phyloP scores from a whole-genome alignment of 441 rosid genomes.

The Euphorbia celastroides region DNA sequence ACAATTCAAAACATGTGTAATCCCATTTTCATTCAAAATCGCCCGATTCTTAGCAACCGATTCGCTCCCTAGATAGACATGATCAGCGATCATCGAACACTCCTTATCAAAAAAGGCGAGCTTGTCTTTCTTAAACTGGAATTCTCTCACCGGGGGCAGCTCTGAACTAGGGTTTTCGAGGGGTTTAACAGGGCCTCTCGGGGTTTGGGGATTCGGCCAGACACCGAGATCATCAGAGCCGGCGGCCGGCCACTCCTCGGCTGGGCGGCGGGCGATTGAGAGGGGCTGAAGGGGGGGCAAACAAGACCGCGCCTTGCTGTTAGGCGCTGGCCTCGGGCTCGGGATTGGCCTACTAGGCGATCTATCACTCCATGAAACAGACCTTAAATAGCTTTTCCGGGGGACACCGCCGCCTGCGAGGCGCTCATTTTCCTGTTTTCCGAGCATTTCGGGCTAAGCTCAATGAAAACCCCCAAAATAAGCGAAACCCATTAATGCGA shows the following conservation, averaged over 20 bases:
- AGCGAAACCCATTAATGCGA: constrained; percentile 32
- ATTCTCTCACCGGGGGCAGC: constrained; percentile 39
- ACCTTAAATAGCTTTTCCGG: constrained; percentile 48
- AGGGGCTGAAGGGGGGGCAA: constrained; percentile 70
- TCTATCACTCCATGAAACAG: constrained; percentile 64
- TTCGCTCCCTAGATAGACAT: constrained; percentile 64
- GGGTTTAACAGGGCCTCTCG: constrained; percentile 36
- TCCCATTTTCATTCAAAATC: constrained; percentile 52
- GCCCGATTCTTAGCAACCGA: constrained; percentile 68
- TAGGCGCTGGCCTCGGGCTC: constrained; percentile 32
- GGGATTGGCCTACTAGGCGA: constrained; percentile 46
- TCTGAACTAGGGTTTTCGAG: constrained; percentile 26
- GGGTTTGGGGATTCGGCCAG: constrained; percentile 75
- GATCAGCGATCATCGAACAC: constrained; percentile 66
- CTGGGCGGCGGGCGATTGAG: constrained; percentile 39
- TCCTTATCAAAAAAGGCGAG: constrained; percentile 73
- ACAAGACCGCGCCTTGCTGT: constrained; percentile 42
- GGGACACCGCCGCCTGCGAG: constrained; percentile 22
- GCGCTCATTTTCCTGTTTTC: constrained; percentile 39
- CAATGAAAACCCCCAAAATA: constrained; percentile 23
- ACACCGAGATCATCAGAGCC: constrained; percentile 80
- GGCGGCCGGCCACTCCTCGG: constrained; percentile 74
- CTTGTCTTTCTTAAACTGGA: constrained; percentile 60
- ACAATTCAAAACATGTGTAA: constrained; percentile 71
- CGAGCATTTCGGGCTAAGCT: constrained; percentile 35